A percentile compares a stretch with the other conserved stretches of the same genome.
Evolutionary conservation across 2,329 filamentous ascomycete species (phyloP).

Genomic region (Exophiala xenobiotica): DNA sequence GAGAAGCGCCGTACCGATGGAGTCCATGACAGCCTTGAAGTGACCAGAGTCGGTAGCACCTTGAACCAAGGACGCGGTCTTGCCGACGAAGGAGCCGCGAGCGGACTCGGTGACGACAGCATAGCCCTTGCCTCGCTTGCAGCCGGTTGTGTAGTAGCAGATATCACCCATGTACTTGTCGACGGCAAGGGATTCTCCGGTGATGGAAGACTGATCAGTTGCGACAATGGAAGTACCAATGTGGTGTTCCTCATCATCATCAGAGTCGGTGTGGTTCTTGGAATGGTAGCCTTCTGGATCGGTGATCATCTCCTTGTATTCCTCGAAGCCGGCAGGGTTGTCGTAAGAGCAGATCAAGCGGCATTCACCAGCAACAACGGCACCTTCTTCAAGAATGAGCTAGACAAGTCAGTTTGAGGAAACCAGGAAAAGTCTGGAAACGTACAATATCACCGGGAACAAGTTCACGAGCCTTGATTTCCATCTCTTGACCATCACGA

Average conservation of each 20-base stretch:
- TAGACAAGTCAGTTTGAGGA: slow-evolving; percentile 35
- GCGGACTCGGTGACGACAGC: slow-evolving; percentile 67
- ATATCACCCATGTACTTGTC: slow-evolving; percentile 76
- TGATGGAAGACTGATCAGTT: slow-evolving; percentile 77
- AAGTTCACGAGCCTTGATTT: slow-evolving; percentile 71
- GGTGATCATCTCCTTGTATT: slow-evolving; percentile 63
- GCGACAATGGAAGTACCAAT: slow-evolving; percentile 67
- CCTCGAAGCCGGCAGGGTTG: slow-evolving; percentile 64
- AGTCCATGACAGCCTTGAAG: slow-evolving; percentile 83
- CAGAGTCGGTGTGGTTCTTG: slow-evolving; percentile 58
- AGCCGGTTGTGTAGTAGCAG: slow-evolving; percentile 76
- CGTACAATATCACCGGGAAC: slow-evolving; percentile 74
- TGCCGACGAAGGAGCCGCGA: slow-evolving; percentile 72
- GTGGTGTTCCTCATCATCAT: slow-evolving; percentile 60
- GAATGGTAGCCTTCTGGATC: slow-evolving; percentile 61
- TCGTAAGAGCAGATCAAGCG: slow-evolving; percentile 72
- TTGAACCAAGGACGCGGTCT: slow-evolving; percentile 71
- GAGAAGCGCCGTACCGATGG: slow-evolving; percentile 70
- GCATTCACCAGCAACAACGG: slow-evolving; percentile 67
- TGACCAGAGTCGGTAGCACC: slow-evolving; percentile 74
- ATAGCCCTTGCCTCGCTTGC: slow-evolving; percentile 77
- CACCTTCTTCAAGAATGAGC: slow-evolving; percentile 70
- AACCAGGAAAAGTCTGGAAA: slow-evolving; percentile 18
- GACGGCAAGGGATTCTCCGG: slow-evolving; percentile 75
- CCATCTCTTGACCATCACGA: slow-evolving; percentile 65